A percentile compares a stretch with the other conserved stretches of the same genome.
Evolutionary conservation across 768 basidiomycete species (phyloP).

Genomic region (Psilocybe sp.): DNA sequence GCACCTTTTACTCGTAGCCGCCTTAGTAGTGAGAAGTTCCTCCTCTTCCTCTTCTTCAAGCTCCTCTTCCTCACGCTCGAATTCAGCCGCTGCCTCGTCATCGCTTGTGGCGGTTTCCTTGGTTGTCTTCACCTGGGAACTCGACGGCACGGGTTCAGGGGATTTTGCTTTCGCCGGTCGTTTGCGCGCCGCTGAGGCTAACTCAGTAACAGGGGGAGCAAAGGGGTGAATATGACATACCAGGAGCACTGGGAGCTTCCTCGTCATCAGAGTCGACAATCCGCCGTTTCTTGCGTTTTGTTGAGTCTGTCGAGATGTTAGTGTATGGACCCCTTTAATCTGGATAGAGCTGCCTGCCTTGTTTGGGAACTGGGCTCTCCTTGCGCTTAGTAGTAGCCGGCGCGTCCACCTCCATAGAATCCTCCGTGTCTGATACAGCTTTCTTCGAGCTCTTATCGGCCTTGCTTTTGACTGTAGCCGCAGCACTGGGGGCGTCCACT

Average conservation of each 20-base stretch:
- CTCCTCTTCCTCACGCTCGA: slow-evolving; percentile 27
- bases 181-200: neutral
- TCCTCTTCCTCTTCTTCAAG: slow-evolving; percentile 31
- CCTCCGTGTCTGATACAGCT: slow-evolving; percentile 12
- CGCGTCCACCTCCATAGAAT: neutral
- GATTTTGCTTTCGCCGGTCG: slow-evolving; percentile 1
- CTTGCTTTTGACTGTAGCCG: no score
- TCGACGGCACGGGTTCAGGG: neutral
- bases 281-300: slow-evolving; percentile 47
- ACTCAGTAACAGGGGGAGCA: neutral
- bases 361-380: slow-evolving; percentile 9
- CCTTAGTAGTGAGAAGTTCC: slow-evolving; percentile 24
- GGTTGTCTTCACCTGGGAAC: slow-evolving; percentile 8
- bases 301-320: slow-evolving; percentile 22
- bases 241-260: slow-evolving; percentile 19
- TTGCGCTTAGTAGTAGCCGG: slow-evolving; percentile 34
- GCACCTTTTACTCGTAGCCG: slow-evolving; percentile 63
- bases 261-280: slow-evolving; percentile 58
- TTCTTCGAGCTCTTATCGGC: slow-evolving; percentile 1
- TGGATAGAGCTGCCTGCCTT: slow-evolving; percentile 9
- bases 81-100: slow-evolving; percentile 13
- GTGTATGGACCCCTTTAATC: neutral
- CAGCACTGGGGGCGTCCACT: slow-evolving; percentile 21
- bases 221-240: neutral
- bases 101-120: slow-evolving; percentile 10